Conservation (phyloP, 257 asterid genomes). For the Solanum etuberosum region DNA sequence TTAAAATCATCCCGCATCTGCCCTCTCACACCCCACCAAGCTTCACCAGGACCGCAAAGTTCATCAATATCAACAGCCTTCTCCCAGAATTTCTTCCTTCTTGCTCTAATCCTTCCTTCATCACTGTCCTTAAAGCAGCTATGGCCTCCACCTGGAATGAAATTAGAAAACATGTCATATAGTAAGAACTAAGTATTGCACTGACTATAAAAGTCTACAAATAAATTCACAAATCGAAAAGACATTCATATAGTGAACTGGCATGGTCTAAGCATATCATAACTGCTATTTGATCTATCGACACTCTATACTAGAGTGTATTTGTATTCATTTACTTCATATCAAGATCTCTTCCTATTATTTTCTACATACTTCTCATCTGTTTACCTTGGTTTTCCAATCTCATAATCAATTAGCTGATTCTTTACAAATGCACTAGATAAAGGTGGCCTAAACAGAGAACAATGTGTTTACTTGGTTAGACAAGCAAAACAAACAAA, state of each 20-base stretch:
- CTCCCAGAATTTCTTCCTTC: slow-evolving; percentile 85
- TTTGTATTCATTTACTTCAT: background rate
- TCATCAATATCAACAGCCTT: slow-evolving; percentile 72
- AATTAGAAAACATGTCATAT: background rate
- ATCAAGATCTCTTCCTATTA: background rate
- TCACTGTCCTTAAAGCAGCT: slow-evolving; percentile 91
- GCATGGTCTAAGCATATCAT: background rate
- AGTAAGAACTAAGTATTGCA: background rate
- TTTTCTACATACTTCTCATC: background rate
- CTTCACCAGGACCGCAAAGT: slow-evolving; percentile 90
- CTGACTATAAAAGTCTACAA: background rate
- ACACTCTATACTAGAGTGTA: background rate
- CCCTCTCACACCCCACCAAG: slow-evolving; percentile 99
- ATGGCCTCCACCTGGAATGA: slow-evolving; percentile 80
- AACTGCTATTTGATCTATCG: background rate
- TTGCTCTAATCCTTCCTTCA: slow-evolving; percentile 72
- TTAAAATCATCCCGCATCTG: slow-evolving; percentile 84
- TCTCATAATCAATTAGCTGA: background rate
- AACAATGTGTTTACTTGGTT: background rate
- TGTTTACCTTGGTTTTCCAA: background rate
- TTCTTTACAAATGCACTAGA: background rate
- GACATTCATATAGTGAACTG: background rate
- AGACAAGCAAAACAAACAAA: background rate
- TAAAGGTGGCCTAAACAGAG: background rate
- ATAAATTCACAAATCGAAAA: background rate